phyloP scores from a whole-genome alignment of 2,329 filamentous ascomycete species.

The Aspergillus udagawae region DNA sequence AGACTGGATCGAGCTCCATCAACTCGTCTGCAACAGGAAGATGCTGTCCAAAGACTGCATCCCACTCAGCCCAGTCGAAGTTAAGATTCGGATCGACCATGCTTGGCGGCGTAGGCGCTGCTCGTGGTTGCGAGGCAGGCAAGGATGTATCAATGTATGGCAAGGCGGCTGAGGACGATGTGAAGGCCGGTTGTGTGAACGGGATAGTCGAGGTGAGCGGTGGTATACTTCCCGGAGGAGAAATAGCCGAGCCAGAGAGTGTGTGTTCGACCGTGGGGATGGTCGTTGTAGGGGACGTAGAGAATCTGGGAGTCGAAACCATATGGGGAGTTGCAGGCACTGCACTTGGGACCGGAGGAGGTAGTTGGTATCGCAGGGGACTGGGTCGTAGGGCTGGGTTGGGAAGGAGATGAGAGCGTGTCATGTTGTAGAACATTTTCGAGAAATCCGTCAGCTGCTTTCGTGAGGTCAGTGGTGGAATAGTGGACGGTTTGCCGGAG shows the following conservation, averaged over 20 bases:
- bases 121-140: conserved; percentile 12
- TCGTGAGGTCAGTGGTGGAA: conserved; percentile 7
- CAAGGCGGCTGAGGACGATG: conserved; percentile 7
- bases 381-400: conserved; percentile 21
- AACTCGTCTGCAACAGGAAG: conserved; percentile 41
- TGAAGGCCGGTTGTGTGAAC: conserved; percentile 5
- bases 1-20: conserved; percentile 40
- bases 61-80: conserved; percentile 50
- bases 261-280: conserved; percentile 3
- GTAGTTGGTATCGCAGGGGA: conserved; percentile 21
- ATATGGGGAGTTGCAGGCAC: conserved; percentile 4
- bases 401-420: conserved; percentile 27
- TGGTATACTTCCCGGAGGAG: conserved; percentile 12
- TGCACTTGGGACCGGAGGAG: conserved; percentile 10
- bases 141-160: conserved; percentile 21
- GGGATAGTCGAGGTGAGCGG: conserved; percentile 8
- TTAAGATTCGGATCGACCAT: conserved; percentile 40
- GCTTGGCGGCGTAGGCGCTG: conserved; percentile 31
- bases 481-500: conserved; percentile 8
- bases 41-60: conserved; percentile 46
- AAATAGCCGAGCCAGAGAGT: conserved; percentile 10
- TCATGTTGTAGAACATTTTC: conserved; percentile 34
- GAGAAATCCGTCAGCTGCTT: conserved; percentile 29
- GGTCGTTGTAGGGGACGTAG: conserved; percentile 8
- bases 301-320: conserved; percentile 11